These are phyloP conservation scores for Botrytis porri DNA, from an alignment of 2,329 filamentous ascomycete species.

Conservation along the genomic window DNA sequence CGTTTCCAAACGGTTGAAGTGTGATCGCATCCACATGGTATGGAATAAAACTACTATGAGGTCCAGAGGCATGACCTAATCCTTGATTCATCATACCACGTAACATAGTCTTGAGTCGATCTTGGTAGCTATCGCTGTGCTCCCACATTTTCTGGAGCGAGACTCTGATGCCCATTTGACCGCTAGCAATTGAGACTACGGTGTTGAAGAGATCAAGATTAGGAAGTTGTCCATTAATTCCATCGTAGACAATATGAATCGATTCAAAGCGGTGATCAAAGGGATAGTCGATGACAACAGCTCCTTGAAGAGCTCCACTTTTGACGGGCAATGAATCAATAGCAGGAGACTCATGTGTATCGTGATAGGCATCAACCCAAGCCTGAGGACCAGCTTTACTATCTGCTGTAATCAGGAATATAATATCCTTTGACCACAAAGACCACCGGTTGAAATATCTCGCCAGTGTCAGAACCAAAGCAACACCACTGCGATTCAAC, in stretches of 20 bases:
- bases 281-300: slow-evolving; percentile 89
- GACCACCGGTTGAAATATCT: slow-evolving; percentile 98
- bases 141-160: slow-evolving; percentile 82
- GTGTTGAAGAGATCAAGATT: slow-evolving; percentile 97
- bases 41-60: slow-evolving; percentile 93
- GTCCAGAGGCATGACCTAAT: slow-evolving; percentile 81
- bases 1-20: slow-evolving; percentile 81
- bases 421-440: slow-evolving; percentile 98
- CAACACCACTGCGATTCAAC: slow-evolving; percentile 82
- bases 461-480: slow-evolving; percentile 79
- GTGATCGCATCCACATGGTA: slow-evolving; percentile 98
- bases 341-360: slow-evolving; percentile 69
- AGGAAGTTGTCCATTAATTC: slow-evolving; percentile 89
- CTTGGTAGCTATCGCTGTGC: slow-evolving; percentile 72
- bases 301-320: slow-evolving; percentile 88
- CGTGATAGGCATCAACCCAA: slow-evolving; percentile 97
- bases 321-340: slow-evolving; percentile 82
- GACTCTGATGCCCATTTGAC: slow-evolving; percentile 87
- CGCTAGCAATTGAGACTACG: slow-evolving; percentile 78
- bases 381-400: slow-evolving; percentile 88
- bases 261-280: slow-evolving; percentile 81
- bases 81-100: slow-evolving; percentile 91
- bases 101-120: slow-evolving; percentile 83
- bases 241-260: slow-evolving; percentile 90
- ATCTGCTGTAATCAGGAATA: slow-evolving; percentile 84